Conservation (phyloP, 106 monocot species). For the Allium sativum region DNA sequence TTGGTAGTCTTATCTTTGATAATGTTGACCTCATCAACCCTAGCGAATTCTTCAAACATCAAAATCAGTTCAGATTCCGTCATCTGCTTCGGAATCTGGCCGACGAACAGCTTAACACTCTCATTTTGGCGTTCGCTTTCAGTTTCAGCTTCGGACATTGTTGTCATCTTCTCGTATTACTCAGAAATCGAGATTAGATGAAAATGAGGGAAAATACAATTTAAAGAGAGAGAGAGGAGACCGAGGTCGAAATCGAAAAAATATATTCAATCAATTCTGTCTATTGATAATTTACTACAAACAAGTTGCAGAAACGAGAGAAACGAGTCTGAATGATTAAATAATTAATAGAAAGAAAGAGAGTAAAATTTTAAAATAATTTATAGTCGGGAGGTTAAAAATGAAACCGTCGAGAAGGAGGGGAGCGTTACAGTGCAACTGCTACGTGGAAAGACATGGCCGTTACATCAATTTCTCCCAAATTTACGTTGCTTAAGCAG, state of each 20-base stretch:
- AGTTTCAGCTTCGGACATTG: background rate
- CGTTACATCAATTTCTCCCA: too few species aligned
- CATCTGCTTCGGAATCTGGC: constrained; percentile 94
- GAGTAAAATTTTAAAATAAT: background rate
- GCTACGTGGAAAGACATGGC: too few species aligned
- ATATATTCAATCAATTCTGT: too few species aligned
- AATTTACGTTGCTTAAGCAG: too few species aligned
- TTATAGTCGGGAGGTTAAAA: background rate
- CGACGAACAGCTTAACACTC: constrained; percentile 95
- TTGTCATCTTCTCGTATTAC: background rate
- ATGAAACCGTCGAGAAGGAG: too few species aligned
- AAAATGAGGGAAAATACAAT: background rate
- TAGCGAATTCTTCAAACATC: constrained; percentile 80
- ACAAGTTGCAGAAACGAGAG: background rate
- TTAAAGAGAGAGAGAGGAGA: background rate
- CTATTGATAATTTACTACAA: too few species aligned
- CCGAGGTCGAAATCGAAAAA: background rate
- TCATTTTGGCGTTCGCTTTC: constrained; percentile 10
- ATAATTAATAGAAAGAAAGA: background rate
- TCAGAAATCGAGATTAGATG: background rate
- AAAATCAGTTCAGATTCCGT: constrained; percentile 64
- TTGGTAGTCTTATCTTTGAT: constrained; percentile 89
- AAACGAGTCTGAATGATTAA: background rate
- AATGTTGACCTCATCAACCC: constrained; percentile 95
- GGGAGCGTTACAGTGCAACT: background rate